These are phyloP conservation scores for Acacia crassicarpa DNA, from an alignment of 306 rosid species.

Conservation along the genomic window DNA sequence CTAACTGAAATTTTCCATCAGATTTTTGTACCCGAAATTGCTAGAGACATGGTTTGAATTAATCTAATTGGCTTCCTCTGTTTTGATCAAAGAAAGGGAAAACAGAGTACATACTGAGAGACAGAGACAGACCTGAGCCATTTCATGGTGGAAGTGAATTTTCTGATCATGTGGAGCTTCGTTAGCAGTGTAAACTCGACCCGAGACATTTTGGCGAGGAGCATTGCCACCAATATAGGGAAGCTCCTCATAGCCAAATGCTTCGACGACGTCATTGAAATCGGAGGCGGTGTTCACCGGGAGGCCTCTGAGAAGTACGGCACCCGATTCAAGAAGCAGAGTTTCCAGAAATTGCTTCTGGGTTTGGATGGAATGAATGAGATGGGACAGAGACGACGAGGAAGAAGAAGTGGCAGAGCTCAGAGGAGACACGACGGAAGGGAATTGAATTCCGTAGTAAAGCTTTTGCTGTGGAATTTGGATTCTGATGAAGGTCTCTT, in stretches of 20 bases:
- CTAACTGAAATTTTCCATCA: no score
- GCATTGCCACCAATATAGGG: constrained; percentile 91
- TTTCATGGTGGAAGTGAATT: constrained; percentile 86
- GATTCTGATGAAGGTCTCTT: constrained; percentile 37
- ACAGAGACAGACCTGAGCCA: constrained; percentile 54
- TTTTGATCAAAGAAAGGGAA: no score
- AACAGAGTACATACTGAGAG: neutral
- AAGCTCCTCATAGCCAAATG: constrained; percentile 75
- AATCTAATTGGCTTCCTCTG: no score
- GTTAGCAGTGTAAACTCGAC: constrained; percentile 88
- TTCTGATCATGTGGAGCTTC: constrained; percentile 89
- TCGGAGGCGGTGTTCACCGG: constrained; percentile 58
- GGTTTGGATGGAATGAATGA: constrained; percentile 45
- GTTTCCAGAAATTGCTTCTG: constrained; percentile 52
- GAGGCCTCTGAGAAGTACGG: constrained; percentile 65
- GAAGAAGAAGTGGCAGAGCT: neutral
- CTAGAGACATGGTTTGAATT: neutral
- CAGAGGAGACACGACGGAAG: constrained; percentile 34
- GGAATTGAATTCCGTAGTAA: constrained; percentile 53
- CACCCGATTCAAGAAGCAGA: constrained; percentile 61
- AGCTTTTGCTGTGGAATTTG: constrained; percentile 62
- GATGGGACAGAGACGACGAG: constrained; percentile 23
- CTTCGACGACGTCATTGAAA: constrained; percentile 78
- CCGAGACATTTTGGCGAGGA: constrained; percentile 62
- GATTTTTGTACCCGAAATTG: no score